These are phyloP conservation scores for Sporothrix pallida DNA, from an alignment of 2,329 filamentous ascomycete species.

Conservation along the genomic window DNA sequence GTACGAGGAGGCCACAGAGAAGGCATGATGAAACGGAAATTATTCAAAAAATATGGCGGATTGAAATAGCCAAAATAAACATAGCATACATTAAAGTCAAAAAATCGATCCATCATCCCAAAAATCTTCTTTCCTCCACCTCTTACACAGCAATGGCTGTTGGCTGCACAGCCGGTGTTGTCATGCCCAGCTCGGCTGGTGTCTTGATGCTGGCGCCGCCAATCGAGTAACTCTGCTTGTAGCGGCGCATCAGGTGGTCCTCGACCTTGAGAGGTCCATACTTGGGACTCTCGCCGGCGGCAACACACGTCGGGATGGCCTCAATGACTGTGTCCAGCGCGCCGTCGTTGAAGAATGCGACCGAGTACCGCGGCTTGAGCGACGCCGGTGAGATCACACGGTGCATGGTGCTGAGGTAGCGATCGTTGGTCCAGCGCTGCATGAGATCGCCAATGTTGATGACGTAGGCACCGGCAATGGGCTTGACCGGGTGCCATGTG, in stretches of 20 bases:
- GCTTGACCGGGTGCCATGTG: constrained; percentile 53
- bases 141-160: not conserved
- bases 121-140: too few relatives aligned
- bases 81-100: not conserved
- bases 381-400: constrained; percentile 59
- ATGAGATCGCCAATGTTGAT: constrained; percentile 59
- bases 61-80: not conserved
- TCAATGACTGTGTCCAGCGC: constrained; percentile 42
- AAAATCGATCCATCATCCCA: too few relatives aligned
- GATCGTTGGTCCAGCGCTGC: constrained; percentile 58
- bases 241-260: constrained; percentile 43
- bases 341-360: constrained; percentile 62
- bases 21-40: not conserved
- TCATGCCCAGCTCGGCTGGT: constrained; percentile 1
- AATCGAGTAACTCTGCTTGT: constrained; percentile 41
- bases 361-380: constrained; percentile 57
- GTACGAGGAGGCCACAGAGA: constrained; percentile 29
- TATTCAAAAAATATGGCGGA: not conserved
- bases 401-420: constrained; percentile 61
- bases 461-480: constrained; percentile 53
- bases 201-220: constrained; percentile 29
- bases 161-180: not conserved
- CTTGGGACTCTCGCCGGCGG: constrained; percentile 42
- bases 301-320: constrained; percentile 46
- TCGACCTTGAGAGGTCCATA: constrained; percentile 46